Base-by-base conservation (phyloP, 306 rosid genomes). In the Alnus glutinosa region DNA sequence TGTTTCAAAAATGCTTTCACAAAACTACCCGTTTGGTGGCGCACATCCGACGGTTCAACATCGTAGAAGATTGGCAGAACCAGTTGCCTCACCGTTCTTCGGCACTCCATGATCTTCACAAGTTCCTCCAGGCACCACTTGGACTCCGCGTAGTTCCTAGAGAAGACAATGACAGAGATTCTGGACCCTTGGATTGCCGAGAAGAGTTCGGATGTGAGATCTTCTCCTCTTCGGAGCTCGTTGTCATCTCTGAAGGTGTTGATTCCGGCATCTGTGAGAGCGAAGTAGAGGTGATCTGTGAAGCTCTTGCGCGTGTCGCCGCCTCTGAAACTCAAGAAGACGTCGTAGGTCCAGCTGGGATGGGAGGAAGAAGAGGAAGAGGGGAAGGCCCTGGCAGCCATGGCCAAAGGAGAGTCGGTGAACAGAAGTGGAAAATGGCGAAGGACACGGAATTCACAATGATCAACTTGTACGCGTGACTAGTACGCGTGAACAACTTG, bases 91-190 rank as follows among this genome's bases (percentile, higher is more conserved):
- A 39, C 42, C 10, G 46, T 42, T 42, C 7, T 42, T 5, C 46
- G 46, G 8, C 46, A 42, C 46, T 42, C 46, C 46, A 42, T 77
- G 39, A 77, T 77, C 42, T 77, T 77, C 23, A 51, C 80, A 2
- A 77, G 39, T 19, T 77, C 80, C 4, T 77, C 80, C 66, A 77
- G 44, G 19, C 80, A 77, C 80, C 74, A 66, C 8, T 54, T 19
- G 12, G 80, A 77, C 5, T 14, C 62, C 0, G 80, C 80, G 3
- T 64, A 77, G 15, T 52, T 48, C 0, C 13, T 15, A 0, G 80
- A 77, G 66, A 77, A 77, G 2, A 66, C 74, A 2, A 66, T 36
- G 37, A 77, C 55, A 42, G 46, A 42, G 46, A 42, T 5, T 5
- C 1, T 42, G 46, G 46, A 42, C 46, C 46, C 6, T 42, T 77